These are phyloP conservation scores for Hura crepitans DNA, from an alignment of 441 rosid species.

Conservation along the genomic window DNA sequence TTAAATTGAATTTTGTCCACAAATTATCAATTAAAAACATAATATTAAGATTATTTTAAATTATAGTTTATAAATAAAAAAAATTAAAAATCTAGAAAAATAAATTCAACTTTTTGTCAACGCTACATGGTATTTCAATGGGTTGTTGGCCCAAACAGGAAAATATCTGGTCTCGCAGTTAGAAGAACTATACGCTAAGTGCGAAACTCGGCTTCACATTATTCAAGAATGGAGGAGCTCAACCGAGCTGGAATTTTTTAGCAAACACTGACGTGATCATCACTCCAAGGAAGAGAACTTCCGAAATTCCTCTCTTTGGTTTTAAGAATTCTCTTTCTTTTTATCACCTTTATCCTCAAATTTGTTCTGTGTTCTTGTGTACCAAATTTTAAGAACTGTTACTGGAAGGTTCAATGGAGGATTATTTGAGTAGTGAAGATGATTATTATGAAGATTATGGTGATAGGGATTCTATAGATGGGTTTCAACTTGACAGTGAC, in stretches of 20 bases:
- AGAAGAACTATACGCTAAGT: neutral
- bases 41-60: no score
- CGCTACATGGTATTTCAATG: no score
- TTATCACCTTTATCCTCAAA: neutral
- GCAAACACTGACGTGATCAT: neutral
- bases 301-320: neutral
- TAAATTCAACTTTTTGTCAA: no score
- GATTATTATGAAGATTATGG: slow-evolving; percentile 8
- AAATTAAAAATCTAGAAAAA: no score
- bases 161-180: neutral
- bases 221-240: neutral
- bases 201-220: no score
- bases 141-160: no score
- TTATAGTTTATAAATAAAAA: no score
- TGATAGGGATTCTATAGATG: slow-evolving; percentile 15
- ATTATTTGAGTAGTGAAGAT: slow-evolving; percentile 23
- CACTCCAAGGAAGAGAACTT: neutral
- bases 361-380: neutral
- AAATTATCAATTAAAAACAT: no score
- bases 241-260: neutral
- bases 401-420: slow-evolving; percentile 21
- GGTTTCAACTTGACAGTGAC: slow-evolving; percentile 16
- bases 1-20: no score
- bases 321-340: neutral
- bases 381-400: neutral